Evolutionary conservation across 1,284 basidiomycete species (phyloP).

Genomic region (Retiboletus fuscus): DNA sequence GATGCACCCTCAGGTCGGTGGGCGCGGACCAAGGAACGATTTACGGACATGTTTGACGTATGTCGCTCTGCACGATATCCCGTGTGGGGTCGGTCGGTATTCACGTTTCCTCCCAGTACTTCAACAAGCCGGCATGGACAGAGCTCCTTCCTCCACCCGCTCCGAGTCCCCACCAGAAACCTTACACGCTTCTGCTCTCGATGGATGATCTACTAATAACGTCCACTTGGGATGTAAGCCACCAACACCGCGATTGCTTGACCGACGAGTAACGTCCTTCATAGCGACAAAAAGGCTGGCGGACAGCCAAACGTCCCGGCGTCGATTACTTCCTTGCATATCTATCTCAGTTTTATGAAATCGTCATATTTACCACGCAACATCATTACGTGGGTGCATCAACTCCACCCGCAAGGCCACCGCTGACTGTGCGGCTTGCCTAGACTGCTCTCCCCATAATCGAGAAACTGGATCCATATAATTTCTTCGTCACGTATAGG

Average conservation of each 20-base stretch:
- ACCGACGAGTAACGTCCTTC: conserved; percentile 8
- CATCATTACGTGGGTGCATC: conserved; percentile 80
- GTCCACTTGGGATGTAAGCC: conserved; percentile 92
- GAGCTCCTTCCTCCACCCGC: conserved; percentile 91
- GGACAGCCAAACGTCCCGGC: conserved; percentile 94
- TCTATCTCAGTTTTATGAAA: conserved; percentile 96
- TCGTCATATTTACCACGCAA: conserved; percentile 95
- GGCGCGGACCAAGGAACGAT: conserved; percentile 70
- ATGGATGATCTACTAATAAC: conserved; percentile 93
- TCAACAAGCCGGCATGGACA: conserved; percentile 93
- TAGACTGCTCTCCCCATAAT: conserved; percentile 91
- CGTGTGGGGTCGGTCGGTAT: background rate
- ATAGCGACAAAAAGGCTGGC: conserved; percentile 88
- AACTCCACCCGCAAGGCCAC: conserved; percentile 7
- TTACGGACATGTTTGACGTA: conserved; percentile 74
- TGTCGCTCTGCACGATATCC: conserved; percentile 38
- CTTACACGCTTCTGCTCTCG: conserved; percentile 92
- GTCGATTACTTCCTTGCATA: conserved; percentile 98
- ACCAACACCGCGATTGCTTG: background rate
- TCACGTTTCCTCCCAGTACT: conserved; percentile 67
- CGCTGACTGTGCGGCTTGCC: background rate
- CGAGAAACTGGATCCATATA: conserved; percentile 95
- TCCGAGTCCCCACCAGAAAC: conserved; percentile 87
- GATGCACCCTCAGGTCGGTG: conserved; percentile 69
- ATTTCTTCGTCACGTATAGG: conserved; percentile 88